Conservation (phyloP, 129 eudicot species). For the Flaveria sonorensis region DNA sequence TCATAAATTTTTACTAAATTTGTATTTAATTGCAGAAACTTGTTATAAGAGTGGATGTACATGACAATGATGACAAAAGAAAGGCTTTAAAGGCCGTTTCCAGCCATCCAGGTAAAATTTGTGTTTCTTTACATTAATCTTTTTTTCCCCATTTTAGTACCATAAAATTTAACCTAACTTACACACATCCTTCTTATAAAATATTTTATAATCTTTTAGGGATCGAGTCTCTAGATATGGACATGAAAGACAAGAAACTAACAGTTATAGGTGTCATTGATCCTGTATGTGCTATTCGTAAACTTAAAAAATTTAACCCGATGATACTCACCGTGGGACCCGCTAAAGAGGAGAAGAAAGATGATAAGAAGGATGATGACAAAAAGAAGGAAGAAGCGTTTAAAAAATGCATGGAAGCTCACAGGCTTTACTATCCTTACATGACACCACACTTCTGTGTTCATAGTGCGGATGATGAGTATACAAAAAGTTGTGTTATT, state of each 20-base stretch:
- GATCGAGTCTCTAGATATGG: constrained; percentile 35
- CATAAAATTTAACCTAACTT: neutral
- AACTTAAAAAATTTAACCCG: constrained; percentile 38
- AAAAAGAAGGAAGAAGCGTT: constrained; percentile 8
- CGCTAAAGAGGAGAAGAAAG: neutral
- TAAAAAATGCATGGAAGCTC: neutral
- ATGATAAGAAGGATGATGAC: constrained; percentile 1
- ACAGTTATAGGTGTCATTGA: constrained; percentile 48
- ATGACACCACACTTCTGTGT: too few species aligned
- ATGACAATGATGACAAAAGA: constrained; percentile 29
- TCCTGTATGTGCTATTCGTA: constrained; percentile 28
- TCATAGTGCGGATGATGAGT: too few species aligned
- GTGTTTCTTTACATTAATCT: neutral
- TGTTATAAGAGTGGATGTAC: constrained; percentile 33
- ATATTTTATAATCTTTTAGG: constrained; percentile 21
- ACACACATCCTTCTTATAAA: neutral
- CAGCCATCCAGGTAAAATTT: constrained; percentile 22
- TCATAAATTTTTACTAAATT: neutral
- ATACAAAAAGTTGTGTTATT: too few species aligned
- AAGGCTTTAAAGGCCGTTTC: constrained; percentile 42
- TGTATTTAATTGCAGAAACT: constrained; percentile 31
- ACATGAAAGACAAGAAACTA: constrained; percentile 48
- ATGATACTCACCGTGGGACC: constrained; percentile 46
- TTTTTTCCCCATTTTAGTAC: neutral
- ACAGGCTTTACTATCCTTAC: neutral